Percentiles rank a stretch among this genome's conserved stretches.
phyloP scores from a whole-genome alignment of 805 yeast species.

The Kuraishia borneana region DNA sequence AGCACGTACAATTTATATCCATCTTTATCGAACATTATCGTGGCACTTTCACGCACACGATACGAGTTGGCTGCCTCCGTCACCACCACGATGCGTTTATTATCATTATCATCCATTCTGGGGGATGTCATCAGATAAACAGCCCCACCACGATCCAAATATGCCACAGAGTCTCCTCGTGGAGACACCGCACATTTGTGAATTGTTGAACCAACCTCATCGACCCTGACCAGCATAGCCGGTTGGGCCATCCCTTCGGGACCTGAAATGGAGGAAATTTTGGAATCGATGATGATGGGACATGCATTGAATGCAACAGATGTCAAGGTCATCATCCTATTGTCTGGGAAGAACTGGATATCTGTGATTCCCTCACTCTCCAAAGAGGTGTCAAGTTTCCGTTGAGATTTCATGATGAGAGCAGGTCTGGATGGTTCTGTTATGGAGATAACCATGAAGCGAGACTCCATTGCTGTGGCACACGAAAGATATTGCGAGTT shows the following conservation, averaged over 20 bases:
- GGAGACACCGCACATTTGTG: slow-evolving; percentile 73
- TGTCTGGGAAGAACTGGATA: slow-evolving; percentile 59
- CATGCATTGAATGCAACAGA: slow-evolving; percentile 55
- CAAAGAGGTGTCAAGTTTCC: slow-evolving; percentile 51
- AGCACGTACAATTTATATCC: slow-evolving; percentile 71
- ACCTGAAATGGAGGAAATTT: slow-evolving; percentile 31
- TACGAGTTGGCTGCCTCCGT: slow-evolving; percentile 75
- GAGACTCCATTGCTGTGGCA: slow-evolving; percentile 65
- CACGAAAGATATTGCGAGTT: slow-evolving; percentile 65
- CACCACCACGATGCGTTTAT: slow-evolving; percentile 50
- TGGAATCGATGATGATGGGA: slow-evolving; percentile 58
- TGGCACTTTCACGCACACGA: slow-evolving; percentile 66
- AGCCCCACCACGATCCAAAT: slow-evolving; percentile 67
- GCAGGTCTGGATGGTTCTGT: slow-evolving; percentile 54
- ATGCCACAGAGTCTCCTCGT: slow-evolving; percentile 76
- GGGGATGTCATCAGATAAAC: slow-evolving; percentile 61
- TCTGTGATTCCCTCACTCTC: slow-evolving; percentile 89
- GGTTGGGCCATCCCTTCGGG: slow-evolving; percentile 44
- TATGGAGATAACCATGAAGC: slow-evolving; percentile 68
- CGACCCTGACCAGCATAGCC: slow-evolving; percentile 46
- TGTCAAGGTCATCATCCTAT: slow-evolving; percentile 38
- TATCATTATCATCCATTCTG: slow-evolving; percentile 39
- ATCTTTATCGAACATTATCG: slow-evolving; percentile 62
- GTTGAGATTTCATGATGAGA: slow-evolving; percentile 54
- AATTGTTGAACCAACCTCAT: slow-evolving; percentile 73